Base-by-base conservation (phyloP, 75 land plant genomes). In the Azolla pinnata region DNA sequence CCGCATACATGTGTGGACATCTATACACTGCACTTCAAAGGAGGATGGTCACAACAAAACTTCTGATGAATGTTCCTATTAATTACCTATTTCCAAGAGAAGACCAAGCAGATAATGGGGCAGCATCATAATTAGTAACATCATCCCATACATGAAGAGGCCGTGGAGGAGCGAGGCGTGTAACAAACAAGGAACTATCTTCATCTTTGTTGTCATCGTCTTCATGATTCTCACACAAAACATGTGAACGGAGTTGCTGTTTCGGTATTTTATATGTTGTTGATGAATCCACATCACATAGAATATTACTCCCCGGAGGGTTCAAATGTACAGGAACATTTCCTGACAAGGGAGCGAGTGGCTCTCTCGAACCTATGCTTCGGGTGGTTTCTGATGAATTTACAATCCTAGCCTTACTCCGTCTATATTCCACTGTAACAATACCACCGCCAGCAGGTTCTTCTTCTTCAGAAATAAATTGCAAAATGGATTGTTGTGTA, bases 101-200 rank as follows among this genome's bases (percentile, higher is more conserved):
- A 45, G 83, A 80, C 91, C 91, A 87, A 8, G 87, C 71, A 24
- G 91, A 81, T 51, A 84, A 87, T 9, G 91, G 91, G 4, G 91
- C 91, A 26, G 87, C 75, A 61, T 87, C 91, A 1, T 75, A 79
- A 57, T 80, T 81, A 0, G 80, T 76, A 29, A 64, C 72, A 25
- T 87, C 72, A 25, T 87, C 84, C 87, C 84, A 83, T 0, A 75
- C 55, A 55, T 78, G 59, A 30, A 46, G 54, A 25, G 54, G 26
- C 1, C 54, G 54, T 10, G 24, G 24, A 25, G 54, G 54, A 24
- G 54, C 27, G 4, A 24, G 54, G 27, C 29, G 54, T 52, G 54
- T 29, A 52, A 52, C 2, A 23, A 4, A 46, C 23, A 17, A 46
- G 49, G 49, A 4, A 23, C 49, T 38, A n/a, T n/a, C n/a, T n/a